Evolutionary conservation across 805 yeast species (phyloP), one percentile per base, ranked within the genome.

Genomic region (Candida cerambycidarum): DNA sequence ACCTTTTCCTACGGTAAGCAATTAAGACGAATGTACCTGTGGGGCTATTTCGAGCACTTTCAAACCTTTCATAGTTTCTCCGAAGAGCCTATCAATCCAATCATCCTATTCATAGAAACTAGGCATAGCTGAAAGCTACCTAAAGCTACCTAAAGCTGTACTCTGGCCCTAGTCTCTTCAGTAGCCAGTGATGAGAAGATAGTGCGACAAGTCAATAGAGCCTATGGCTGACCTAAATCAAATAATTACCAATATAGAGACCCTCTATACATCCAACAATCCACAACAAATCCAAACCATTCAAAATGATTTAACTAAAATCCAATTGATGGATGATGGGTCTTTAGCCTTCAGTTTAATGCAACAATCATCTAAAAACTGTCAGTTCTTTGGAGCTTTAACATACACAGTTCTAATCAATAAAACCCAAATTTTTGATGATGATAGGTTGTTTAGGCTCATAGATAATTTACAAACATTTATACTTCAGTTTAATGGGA

Each of bases 381-480:
- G 82, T 47, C 79, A 80, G 54, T 88, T 83, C 58, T 83, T 88
- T 54, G 96, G 95, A 0, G 95, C 95, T 0, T 71, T 85, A 44
- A 88, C 96, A 0, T 80, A 79, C 45, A 76, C 88, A 0, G 93
- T 88, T 4, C 68, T 74, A 48, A 60, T 84, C 33, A 79, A 77
- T 45, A 56, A 50, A 14, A 46, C 46, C 32, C 16, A 39, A 25
- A 32, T 39, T n/a, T 44, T 46, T 18, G 42, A 40, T 10, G 17
- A 12, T 5, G 30, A 32, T 12, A 6, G 1, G 12, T 18, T 46
- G 13, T 11, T 27, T 9, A 14, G 5, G 7, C 21, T 49, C 3
- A 12, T 31, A 11, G 14, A 29, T 2, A 43, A 42, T 12, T 15
- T 49, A 7, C 30, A 42, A 24, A 17, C 1, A 10, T 34, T 9